A percentile compares a stretch with the other conserved stretches of the same genome.
Evolutionary conservation across 176 grass and related monocot species (phyloP).

Genomic region (Dendrocalamus sinicus): DNA sequence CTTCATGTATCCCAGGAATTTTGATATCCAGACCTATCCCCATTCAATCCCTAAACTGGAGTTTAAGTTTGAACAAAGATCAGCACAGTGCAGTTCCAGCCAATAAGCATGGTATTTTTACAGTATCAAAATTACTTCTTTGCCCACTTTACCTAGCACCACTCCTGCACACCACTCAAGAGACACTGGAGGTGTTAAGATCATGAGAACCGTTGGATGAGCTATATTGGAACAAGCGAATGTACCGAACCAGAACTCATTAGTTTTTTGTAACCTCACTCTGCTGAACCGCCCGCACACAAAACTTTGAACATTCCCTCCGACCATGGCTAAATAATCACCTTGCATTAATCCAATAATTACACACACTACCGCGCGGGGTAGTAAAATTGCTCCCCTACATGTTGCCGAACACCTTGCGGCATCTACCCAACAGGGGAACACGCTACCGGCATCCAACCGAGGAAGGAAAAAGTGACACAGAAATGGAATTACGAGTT

Average conservation of each 20-base stretch:
- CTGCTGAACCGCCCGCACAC: not conserved
- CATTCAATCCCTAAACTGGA: too few relatives aligned
- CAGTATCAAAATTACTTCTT: too few relatives aligned
- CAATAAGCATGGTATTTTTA: too few relatives aligned
- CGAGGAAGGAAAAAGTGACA: not conserved
- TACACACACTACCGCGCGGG: not conserved
- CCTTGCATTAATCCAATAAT: not conserved
- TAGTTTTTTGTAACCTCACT: not conserved
- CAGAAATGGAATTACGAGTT: slow-evolving; percentile 3
- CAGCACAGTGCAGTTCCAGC: too few relatives aligned
- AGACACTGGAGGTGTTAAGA: too few relatives aligned
- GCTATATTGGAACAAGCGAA: too few relatives aligned
- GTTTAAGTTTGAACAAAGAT: too few relatives aligned
- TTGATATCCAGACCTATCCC: too few relatives aligned
- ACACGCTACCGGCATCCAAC: not conserved
- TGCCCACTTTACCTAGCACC: too few relatives aligned
- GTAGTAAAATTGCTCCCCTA: not conserved
- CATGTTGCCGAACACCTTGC: not conserved
- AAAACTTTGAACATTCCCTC: not conserved
- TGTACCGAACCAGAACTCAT: not conserved
- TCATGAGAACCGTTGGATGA: too few relatives aligned
- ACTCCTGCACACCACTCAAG: too few relatives aligned
- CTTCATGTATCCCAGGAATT: too few relatives aligned
- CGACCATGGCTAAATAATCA: not conserved
- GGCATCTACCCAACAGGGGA: not conserved